phyloP scores from a whole-genome alignment of 2,329 filamentous ascomycete species.

The Pyrenochaeta sp. region DNA sequence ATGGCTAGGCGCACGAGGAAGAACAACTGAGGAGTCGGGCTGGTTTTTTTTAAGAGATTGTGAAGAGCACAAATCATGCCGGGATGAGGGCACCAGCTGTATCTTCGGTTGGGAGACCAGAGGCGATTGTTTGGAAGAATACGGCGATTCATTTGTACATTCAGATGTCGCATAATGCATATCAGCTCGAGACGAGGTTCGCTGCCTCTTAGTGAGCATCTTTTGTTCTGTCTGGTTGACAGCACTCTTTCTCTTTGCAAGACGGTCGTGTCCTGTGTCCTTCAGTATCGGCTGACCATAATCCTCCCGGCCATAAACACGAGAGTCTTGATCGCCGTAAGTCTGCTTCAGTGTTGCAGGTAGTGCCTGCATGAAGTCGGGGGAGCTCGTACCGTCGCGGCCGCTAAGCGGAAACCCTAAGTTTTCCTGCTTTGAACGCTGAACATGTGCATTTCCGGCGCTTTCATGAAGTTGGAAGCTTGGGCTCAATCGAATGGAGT shows the following conservation, averaged over 20 bases:
- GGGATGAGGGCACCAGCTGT: background rate
- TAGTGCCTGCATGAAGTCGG: background rate
- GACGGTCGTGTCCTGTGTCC: background rate
- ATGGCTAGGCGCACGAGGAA: background rate
- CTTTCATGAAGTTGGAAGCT: background rate
- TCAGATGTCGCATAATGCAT: background rate
- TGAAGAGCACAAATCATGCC: background rate
- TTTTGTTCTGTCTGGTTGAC: background rate
- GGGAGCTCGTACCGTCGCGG: background rate
- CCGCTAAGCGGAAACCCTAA: background rate
- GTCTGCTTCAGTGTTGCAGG: slow-evolving; percentile 4
- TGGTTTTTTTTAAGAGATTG: background rate
- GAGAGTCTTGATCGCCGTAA: background rate
- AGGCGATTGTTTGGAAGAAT: background rate
- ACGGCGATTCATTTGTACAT: background rate
- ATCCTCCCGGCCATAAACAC: background rate
- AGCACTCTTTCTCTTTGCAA: slow-evolving; percentile 20
- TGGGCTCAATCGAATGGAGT: background rate
- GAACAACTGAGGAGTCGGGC: background rate
- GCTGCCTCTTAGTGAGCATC: slow-evolving; percentile 14
- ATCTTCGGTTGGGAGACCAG: background rate
- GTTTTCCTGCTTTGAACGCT: background rate
- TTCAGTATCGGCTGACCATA: background rate
- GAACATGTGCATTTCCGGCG: background rate
- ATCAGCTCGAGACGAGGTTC: slow-evolving; percentile 3